phyloP scores from a whole-genome alignment of 495 filamentous ascomycete genomes.

The Penicillium crystallinum region DNA sequence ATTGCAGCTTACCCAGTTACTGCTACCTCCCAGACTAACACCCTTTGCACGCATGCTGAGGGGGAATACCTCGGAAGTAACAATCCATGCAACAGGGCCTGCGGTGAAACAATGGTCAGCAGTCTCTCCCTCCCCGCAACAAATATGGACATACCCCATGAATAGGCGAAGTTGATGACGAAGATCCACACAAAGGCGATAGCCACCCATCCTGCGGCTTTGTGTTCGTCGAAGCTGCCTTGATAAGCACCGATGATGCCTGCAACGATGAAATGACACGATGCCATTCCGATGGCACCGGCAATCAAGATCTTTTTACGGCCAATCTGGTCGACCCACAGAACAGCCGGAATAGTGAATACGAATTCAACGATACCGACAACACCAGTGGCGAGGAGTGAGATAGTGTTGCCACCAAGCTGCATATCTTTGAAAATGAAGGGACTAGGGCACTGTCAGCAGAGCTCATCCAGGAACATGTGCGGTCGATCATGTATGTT shows the following conservation, averaged over 20 bases:
- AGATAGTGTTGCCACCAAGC: constrained; percentile 46
- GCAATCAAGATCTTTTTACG: constrained; percentile 70
- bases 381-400: constrained; percentile 66
- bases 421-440: constrained; percentile 35
- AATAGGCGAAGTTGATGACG: constrained; percentile 40
- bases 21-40: constrained; percentile 37
- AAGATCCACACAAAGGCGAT: constrained; percentile 45
- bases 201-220: constrained; percentile 36
- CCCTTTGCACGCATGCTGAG: constrained; percentile 42
- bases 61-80: constrained; percentile 44
- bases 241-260: constrained; percentile 37
- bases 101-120: constrained; percentile 3
- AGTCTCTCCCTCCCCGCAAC: neutral
- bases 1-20: constrained; percentile 34
- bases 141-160: constrained; percentile 30
- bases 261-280: constrained; percentile 47
- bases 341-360: constrained; percentile 61
- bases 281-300: constrained; percentile 68
- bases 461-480: neutral
- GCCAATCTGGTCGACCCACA: constrained; percentile 70
- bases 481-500: neutral
- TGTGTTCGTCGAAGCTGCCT: constrained; percentile 21
- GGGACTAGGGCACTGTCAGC: constrained; percentile 20
- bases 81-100: constrained; percentile 42
- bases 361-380: constrained; percentile 73